Evolutionary conservation across 2,329 filamentous ascomycete genomes (phyloP).

Genomic region (Hypoxylon sp.): DNA sequence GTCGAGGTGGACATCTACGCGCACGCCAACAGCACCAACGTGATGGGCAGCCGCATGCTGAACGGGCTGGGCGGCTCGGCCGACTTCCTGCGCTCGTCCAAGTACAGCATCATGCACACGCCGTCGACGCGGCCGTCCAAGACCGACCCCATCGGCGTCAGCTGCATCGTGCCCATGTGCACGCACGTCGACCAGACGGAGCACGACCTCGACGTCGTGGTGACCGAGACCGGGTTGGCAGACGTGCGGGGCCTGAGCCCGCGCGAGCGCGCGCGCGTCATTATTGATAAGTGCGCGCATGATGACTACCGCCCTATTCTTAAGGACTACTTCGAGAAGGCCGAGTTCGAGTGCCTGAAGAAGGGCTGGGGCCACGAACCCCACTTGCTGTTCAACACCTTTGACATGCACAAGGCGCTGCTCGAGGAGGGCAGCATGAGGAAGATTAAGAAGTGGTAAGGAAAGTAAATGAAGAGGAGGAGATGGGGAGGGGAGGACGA

Average conservation of each 20-base stretch:
- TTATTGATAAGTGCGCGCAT: slow-evolving; percentile 89
- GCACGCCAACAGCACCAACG: slow-evolving; percentile 91
- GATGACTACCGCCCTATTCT: slow-evolving; percentile 88
- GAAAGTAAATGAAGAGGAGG: background rate
- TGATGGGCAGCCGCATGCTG: slow-evolving; percentile 87
- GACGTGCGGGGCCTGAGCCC: slow-evolving; percentile 87
- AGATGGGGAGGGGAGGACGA: background rate
- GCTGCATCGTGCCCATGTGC: slow-evolving; percentile 93
- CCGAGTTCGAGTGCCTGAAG: slow-evolving; percentile 86
- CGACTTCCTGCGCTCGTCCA: slow-evolving; percentile 78
- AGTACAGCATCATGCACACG: slow-evolving; percentile 95
- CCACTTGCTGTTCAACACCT: slow-evolving; percentile 86
- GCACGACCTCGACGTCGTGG: slow-evolving; percentile 91
- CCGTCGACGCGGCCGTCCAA: slow-evolving; percentile 85
- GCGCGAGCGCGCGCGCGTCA: slow-evolving; percentile 84
- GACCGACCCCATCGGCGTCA: slow-evolving; percentile 84
- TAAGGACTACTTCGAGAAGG: slow-evolving; percentile 85
- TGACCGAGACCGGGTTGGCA: slow-evolving; percentile 82
- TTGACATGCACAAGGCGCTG: slow-evolving; percentile 90
- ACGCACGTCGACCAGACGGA: slow-evolving; percentile 95
- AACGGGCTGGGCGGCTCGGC: slow-evolving; percentile 81
- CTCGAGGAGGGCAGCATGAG: slow-evolving; percentile 87
- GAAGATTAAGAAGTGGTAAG: slow-evolving; percentile 78
- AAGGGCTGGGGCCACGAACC: slow-evolving; percentile 94
- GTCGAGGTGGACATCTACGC: slow-evolving; percentile 96